These are phyloP conservation scores for Neovahlkampfia damariscottae DNA, from an alignment of 78 protist species.

Conservation along the genomic window DNA sequence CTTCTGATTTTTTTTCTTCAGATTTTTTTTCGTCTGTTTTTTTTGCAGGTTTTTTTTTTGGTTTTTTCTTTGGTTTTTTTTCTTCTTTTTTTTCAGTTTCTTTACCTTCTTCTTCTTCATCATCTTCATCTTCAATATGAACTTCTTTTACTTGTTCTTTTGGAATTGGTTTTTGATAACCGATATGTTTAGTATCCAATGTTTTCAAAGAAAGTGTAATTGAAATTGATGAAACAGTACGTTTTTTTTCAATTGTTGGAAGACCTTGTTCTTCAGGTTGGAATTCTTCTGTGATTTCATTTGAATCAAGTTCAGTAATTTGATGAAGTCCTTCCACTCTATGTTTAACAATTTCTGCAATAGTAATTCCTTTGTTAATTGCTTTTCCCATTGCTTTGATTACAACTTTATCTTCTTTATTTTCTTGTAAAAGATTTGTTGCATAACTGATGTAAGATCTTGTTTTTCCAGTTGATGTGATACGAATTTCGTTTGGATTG, in stretches of 20 bases:
- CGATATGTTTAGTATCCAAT: constrained; percentile 15
- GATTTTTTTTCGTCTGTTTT: background rate
- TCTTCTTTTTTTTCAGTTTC: background rate
- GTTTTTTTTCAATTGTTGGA: background rate
- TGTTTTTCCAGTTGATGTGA: background rate
- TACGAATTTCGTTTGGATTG: constrained; percentile 9
- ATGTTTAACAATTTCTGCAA: constrained; percentile 33
- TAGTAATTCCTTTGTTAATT: constrained; percentile 14
- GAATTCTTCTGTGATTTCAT: constrained; percentile 8
- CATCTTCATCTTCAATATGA: background rate
- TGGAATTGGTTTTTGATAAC: constrained; percentile 37
- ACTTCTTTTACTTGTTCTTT: background rate
- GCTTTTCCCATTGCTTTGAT: constrained; percentile 28
- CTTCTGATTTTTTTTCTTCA: background rate
- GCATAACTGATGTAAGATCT: constrained; percentile 1
- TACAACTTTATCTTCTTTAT: background rate
- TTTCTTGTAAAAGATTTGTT: background rate
- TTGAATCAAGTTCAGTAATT: constrained; percentile 8
- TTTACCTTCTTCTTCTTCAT: background rate
- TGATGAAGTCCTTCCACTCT: constrained; percentile 37
- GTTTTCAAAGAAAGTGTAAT: constrained; percentile 16
- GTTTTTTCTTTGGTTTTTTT: background rate
- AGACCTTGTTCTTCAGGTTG: background rate
- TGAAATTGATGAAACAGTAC: constrained; percentile 1
- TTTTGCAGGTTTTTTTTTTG: background rate